Conservation (phyloP, 1,139 yeast genomes). For the Saccharomycopsis phalli region DNA sequence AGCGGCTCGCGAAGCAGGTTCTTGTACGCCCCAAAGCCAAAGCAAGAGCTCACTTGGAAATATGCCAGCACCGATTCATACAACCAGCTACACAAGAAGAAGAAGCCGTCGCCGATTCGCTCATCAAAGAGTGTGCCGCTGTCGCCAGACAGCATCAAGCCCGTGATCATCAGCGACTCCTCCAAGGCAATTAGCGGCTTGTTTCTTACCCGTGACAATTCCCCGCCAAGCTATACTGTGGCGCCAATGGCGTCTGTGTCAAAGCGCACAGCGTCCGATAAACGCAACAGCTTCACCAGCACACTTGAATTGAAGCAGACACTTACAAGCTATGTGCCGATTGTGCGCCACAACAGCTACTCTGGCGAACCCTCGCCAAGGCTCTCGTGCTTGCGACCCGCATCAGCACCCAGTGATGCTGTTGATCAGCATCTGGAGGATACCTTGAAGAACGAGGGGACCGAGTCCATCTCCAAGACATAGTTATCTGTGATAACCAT, state of each 20-base stretch:
- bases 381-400: neutral
- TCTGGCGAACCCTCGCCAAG: neutral
- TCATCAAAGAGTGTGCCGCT: neutral
- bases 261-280: neutral
- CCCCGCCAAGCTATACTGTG: neutral
- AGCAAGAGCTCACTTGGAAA: slow-evolving; percentile 6
- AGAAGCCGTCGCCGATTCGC: no score
- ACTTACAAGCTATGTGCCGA: neutral
- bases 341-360: slow-evolving; percentile 9
- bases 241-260: slow-evolving; percentile 3
- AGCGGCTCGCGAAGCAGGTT: slow-evolving; percentile 8
- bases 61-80: slow-evolving; percentile 7
- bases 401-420: neutral
- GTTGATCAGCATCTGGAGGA: slow-evolving; percentile 1
- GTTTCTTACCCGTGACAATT: neutral
- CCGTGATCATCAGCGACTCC: slow-evolving; percentile 6
- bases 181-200: slow-evolving; percentile 10
- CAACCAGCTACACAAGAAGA: neutral
- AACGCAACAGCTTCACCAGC: neutral
- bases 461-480: no score
- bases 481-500: no score
- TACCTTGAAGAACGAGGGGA: no score
- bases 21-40: slow-evolving; percentile 11
- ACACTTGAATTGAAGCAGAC: neutral
- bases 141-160: slow-evolving; percentile 1